A percentile compares a stretch with the other conserved stretches of the same genome.
Conservation (phyloP, 1,284 basidiomycete species). For the Ganoderma lingzhi region DNA sequence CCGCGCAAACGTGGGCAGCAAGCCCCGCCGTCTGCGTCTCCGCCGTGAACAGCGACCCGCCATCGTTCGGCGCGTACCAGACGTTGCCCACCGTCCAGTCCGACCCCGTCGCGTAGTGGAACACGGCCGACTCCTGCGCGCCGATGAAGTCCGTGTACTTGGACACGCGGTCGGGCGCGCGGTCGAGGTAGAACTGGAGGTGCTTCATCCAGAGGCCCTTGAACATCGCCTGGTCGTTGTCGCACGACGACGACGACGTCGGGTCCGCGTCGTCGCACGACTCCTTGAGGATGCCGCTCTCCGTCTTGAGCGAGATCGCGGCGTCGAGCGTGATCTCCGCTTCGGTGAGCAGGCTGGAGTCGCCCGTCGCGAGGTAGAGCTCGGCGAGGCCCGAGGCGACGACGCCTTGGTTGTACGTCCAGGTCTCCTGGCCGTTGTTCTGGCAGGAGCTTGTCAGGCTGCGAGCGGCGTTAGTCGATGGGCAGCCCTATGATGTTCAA, state of each 20-base stretch:
- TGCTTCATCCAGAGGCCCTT: constrained; percentile 45
- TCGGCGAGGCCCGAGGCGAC: constrained; percentile 59
- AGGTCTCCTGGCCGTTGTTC: constrained; percentile 62
- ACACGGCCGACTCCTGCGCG: constrained; percentile 38
- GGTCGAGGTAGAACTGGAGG: constrained; percentile 44
- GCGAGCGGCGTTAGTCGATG: background rate
- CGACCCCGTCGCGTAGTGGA: constrained; percentile 48
- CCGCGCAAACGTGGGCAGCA: constrained; percentile 24
- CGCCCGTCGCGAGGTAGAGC: constrained; percentile 49
- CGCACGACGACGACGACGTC: constrained; percentile 48
- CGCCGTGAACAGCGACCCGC: constrained; percentile 51
- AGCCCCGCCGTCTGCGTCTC: constrained; percentile 39
- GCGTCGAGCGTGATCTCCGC: constrained; percentile 64
- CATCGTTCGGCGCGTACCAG: constrained; percentile 53
- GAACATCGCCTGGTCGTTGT: constrained; percentile 55
- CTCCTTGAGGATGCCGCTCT: constrained; percentile 54
- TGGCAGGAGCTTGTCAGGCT: constrained; percentile 41
- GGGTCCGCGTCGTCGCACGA: constrained; percentile 56
- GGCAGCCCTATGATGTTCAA: background rate
- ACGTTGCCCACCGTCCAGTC: constrained; percentile 54
- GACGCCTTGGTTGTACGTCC: constrained; percentile 65
- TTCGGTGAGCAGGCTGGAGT: constrained; percentile 50
- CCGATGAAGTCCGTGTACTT: constrained; percentile 42
- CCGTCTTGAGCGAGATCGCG: constrained; percentile 49
- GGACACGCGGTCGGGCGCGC: constrained; percentile 37